Evolutionary conservation across 2,329 filamentous ascomycete species (phyloP), one percentile per base, ranked within the genome.

Genomic region (Diaporthe velutina): DNA sequence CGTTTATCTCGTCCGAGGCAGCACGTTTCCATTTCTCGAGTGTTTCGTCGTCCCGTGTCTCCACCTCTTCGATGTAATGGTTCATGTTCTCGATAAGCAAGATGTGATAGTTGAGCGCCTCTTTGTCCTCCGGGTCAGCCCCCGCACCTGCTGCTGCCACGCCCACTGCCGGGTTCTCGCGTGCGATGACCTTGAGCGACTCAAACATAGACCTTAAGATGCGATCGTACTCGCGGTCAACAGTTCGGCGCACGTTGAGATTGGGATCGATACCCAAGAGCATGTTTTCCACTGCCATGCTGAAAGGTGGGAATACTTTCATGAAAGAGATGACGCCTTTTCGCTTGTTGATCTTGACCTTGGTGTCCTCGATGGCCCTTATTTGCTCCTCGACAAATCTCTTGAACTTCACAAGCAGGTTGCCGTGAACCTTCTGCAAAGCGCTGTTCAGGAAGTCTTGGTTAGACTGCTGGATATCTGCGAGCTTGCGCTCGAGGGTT

Each of bases 21-120:
- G 93, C 93, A 52, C 92, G 90, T 80, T 92, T 93, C 94, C 96
- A 98, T 78, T 94, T 92, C 75, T 94, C 92, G 6, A 98, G 89
- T 0, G 98, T 91, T 10, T 93, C 90, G 76, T 97, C 91, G 50
- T 90, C 89, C 25, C 91, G 90, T 22, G 93, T 85, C 78, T 98
- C 95, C 12, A 98, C 93, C 83, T 98, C 96, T 82, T 98, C 96
- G 15, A 97, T 88, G 84, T 98, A 98, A 84, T 98, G 95, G 81
- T 98, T 97, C 95, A 98, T 98, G 83, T 99, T 99, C 84, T 99
- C 96, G 78, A 99, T 98, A 71, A 98, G 89, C 45, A 98, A 89
- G 80, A 99, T 98, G 83, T 98, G 96, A 85, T 98, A 98, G 85
- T 98, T 98, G 76, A 99, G 90, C 7, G 95, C 95, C 83, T 98